Evolutionary conservation across 225 moss, liverwort and hornwort genomes (phyloP).

Genomic region (Straminergon stramineum): DNA sequence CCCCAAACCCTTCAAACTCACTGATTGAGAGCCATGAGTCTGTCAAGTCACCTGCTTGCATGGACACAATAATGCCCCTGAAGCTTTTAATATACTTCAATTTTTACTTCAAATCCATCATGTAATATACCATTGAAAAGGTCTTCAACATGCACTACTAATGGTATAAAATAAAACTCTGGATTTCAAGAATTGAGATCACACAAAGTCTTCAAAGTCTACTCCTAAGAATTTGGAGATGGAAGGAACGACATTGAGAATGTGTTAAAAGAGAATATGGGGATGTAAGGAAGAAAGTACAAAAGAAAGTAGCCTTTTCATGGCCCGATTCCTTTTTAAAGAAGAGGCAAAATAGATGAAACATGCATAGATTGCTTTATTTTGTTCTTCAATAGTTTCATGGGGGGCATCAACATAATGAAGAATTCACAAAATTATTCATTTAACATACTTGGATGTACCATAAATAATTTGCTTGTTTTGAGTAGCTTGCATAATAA

Average conservation of each 20-base stretch:
- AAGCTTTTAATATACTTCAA: too few relatives aligned
- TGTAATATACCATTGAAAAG: rapidly evolving
- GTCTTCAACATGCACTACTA: background rate
- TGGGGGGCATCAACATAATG: background rate
- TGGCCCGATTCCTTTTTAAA: rapidly evolving
- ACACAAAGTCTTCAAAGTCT: too few relatives aligned
- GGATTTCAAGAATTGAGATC: background rate
- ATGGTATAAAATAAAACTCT: too few relatives aligned
- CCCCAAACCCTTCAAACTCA: background rate
- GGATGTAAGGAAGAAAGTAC: background rate
- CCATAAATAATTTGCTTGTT: rapidly evolving
- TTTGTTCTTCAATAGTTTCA: background rate
- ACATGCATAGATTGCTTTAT: background rate
- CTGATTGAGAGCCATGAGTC: background rate
- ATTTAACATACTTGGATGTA: background rate
- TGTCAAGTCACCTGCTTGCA: too few relatives aligned
- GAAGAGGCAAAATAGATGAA: rapidly evolving
- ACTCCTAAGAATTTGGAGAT: background rate
- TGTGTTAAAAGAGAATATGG: rapidly evolving
- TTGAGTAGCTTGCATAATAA: background rate
- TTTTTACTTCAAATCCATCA: background rate
- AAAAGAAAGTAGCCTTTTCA: rapidly evolving
- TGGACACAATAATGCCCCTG: background rate
- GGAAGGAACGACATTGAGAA: background rate
- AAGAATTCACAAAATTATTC: background rate